Base-by-base conservation (phyloP, 2,329 filamentous ascomycete species). In the Colletotrichum karsti region DNA sequence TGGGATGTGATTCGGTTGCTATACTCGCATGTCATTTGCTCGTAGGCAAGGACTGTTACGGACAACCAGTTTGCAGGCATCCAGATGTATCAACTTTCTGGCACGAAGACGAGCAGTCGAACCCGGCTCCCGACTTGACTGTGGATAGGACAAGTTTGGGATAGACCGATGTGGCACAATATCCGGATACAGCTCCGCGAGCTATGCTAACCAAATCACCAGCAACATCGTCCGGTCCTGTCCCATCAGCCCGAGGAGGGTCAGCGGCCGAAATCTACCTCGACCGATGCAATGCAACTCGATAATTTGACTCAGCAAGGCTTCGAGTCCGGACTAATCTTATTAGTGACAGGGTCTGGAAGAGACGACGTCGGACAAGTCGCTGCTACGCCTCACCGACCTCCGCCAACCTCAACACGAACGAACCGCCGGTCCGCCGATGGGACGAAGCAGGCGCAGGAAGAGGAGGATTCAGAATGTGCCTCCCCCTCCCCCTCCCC, bases 341-440 rank as follows among this genome's bases (percentile, higher is more conserved):
- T 33, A 15, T 15, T 7, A 42, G 33, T 8, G 4, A 37, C 30
- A 51, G 37, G 46, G 13, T 20, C 22, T 15, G n/a, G 9, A 44
- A 59, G 15, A 41, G 35, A 22, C n/a, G 35, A 50, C 1, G 6
- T 55, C 54, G 54, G 65, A 20, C 54, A 68, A 48, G 33, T 60
- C 53, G 44, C 44, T 66, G 48, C 48, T 54, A 39, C 13, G 41
- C 30, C 30, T 37, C 60, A 22, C 48, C 26, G 48, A 22, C 48
- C 15, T 42, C 20, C 50, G 33, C 55, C 28, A 15, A 41, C 12
- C n/a, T n/a, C n/a, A n/a, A n/a, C n/a, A n/a, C n/a, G n/a, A n/a
- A 20, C 42, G 30, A 41, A 41, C 2, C 48, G 24, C 48, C 41
- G 50, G 24, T 37, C 54, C 26, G 33, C 20, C 41, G 50, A 42